Evolutionary conservation across 352 stramenopile genomes (phyloP).

Genomic region (Phytophthora uliginosa): DNA sequence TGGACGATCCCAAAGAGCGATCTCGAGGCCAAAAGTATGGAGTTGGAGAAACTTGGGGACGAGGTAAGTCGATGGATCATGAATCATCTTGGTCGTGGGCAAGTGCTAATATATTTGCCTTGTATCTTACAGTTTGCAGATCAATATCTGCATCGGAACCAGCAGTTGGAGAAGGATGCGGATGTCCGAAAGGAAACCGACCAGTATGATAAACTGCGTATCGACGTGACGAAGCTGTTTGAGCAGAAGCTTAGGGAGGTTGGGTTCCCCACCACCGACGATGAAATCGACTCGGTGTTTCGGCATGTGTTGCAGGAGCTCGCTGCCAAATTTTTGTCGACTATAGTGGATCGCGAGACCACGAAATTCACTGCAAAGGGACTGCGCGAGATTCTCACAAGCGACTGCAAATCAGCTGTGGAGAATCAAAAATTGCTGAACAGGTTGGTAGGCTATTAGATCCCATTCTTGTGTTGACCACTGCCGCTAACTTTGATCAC

Average conservation of each 20-base stretch:
- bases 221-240: conserved; percentile 67
- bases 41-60: conserved; percentile 82
- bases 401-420: conserved; percentile 64
- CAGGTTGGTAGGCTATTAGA: conserved; percentile 41
- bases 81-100: background rate
- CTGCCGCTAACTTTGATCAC: conserved; percentile 3
- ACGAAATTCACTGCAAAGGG: conserved; percentile 57
- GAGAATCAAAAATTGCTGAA: conserved; percentile 86
- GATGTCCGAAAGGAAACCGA: conserved; percentile 65
- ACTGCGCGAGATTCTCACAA: conserved; percentile 66
- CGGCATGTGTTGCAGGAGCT: conserved; percentile 64
- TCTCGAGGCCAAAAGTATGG: conserved; percentile 64
- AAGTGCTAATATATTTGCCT: background rate
- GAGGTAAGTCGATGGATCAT: conserved; percentile 51
- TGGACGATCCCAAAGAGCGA: conserved; percentile 82
- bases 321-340: conserved; percentile 67
- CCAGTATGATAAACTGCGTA: conserved; percentile 67
- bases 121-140: conserved; percentile 60
- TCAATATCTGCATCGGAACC: conserved; percentile 76
- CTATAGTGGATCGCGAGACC: conserved; percentile 44
- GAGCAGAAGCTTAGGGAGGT: conserved; percentile 59
- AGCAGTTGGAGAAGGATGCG: conserved; percentile 69
- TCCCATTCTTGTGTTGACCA: background rate
- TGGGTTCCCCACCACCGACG: conserved; percentile 69
- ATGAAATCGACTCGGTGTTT: conserved; percentile 75